Evolutionary conservation across 495 filamentous ascomycete genomes (phyloP), one percentile per base, ranked within the genome.

Genomic region (Lineolata rhizophorae): DNA sequence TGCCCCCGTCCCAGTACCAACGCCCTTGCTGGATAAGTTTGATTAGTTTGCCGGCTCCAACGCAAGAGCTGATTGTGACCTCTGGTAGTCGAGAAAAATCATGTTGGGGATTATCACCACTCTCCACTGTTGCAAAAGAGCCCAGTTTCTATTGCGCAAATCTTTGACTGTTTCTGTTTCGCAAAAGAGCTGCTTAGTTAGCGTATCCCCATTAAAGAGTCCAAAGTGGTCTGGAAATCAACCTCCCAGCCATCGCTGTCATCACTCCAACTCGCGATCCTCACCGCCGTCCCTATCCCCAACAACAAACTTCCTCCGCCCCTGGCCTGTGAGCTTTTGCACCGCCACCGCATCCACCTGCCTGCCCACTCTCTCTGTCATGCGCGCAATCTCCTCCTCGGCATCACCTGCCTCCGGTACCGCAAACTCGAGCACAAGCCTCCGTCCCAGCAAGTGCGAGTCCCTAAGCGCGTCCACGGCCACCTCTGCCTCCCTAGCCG

Each of bases 331-430:
- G 44, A 94, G 70, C 51, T 75, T 70, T 53, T 85, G 81, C 51
- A 91, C 54, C 45, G 80, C 76, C 45, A 95, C 72, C 54, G 77
- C 82, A 57, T 83, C 75, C 43, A 70, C 63, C 57, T 95, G 83
- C 32, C 71, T 68, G 29, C 77, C 73, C 44, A 83, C 75, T 63
- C 92, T 99, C 63, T 78, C 74, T 51, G 85, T 78, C 76, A 99
- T 91, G 52, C 76, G 80, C 51, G 75, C 72, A 45, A 99, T 85
- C 57, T 93, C 82, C 49, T 83, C 79, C 58, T 99, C 87, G 11
- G 87, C 71, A 60, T 94, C 82, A 37, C 79, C 63, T 25, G 80
- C 62, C 36, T 93, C 84, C 37, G 68, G 72, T 39, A 71, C 72
- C 16, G 81, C 84, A 53, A 80, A 95, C 48, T 93, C 78, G 31